Conservation (phyloP, 2,329 filamentous ascomycete genomes). For the Proliferodiscus dingleyae region DNA sequence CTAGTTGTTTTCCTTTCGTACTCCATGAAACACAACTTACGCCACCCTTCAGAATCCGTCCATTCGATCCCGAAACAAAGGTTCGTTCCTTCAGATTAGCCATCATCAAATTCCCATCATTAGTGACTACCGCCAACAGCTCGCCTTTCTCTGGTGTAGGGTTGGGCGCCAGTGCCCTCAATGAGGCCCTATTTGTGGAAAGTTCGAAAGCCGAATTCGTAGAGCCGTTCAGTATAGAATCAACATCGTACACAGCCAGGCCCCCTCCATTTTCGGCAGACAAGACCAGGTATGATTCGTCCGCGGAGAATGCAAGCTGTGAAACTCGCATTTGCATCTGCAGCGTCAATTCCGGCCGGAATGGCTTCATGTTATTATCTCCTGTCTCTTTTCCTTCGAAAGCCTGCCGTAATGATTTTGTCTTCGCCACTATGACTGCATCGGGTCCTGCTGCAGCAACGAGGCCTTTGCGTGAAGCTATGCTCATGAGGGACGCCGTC, state of each 20-base stretch:
- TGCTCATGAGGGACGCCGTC: conserved; percentile 75
- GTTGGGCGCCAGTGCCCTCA: conserved; percentile 76
- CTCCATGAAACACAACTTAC: conserved; percentile 91
- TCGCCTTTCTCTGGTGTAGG: conserved; percentile 68
- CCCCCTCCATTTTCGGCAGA: conserved; percentile 78
- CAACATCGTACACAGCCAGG: conserved; percentile 75
- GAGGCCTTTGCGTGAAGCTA: conserved; percentile 75
- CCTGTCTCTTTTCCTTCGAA: conserved; percentile 57
- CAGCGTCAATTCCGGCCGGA: conserved; percentile 69
- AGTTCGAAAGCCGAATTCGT: conserved; percentile 70
- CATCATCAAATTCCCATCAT: conserved; percentile 75
- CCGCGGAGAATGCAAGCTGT: conserved; percentile 85
- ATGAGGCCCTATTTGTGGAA: conserved; percentile 65
- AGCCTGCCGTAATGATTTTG: conserved; percentile 70
- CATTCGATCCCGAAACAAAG: conserved; percentile 54
- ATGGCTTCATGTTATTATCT: conserved; percentile 62
- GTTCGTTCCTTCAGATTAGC: conserved; percentile 68
- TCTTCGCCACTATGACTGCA: conserved; percentile 68
- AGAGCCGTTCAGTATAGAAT: conserved; percentile 60
- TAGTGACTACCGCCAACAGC: conserved; percentile 75
- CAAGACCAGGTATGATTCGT: conserved; percentile 78
- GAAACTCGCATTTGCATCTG: conserved; percentile 71
- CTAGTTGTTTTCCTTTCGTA: conserved; percentile 83
- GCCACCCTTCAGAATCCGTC: conserved; percentile 62
- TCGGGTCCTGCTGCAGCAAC: conserved; percentile 85